Conservation (phyloP, 2,329 filamentous ascomycete genomes). For the Trichophyton mentagrophytes region DNA sequence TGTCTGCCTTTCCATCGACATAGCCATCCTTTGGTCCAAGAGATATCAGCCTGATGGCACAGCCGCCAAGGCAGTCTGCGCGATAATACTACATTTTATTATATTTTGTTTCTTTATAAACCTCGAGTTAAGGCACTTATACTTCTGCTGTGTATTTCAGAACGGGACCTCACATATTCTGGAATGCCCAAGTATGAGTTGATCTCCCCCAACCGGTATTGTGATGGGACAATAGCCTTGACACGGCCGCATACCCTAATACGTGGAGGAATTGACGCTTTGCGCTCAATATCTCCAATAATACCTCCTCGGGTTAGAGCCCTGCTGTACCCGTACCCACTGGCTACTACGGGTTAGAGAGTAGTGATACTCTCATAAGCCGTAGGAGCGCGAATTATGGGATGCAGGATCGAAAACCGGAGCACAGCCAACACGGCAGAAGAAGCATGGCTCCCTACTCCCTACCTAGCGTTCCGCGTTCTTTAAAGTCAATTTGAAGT, state of each 20-base stretch:
- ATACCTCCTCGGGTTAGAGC: not conserved
- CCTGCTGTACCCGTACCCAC: not conserved
- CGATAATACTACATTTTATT: too few relatives aligned
- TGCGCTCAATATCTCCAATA: too few relatives aligned
- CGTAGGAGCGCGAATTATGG: not conserved
- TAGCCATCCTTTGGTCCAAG: not conserved
- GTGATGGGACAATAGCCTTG: not conserved
- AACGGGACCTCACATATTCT: not conserved
- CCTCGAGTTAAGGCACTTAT: not conserved
- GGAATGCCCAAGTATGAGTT: not conserved
- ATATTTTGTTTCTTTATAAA: not conserved
- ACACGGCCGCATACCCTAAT: not conserved
- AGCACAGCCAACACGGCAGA: not conserved
- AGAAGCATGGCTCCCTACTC: not conserved
- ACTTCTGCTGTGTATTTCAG: not conserved
- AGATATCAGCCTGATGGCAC: not conserved
- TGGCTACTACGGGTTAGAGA: not conserved
- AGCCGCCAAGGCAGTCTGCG: not conserved
- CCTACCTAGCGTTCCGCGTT: not conserved
- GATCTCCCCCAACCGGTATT: not conserved
- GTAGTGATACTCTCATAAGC: not conserved
- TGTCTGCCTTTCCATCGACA: too few relatives aligned
- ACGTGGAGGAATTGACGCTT: not conserved
- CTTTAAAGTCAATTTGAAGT: not conserved
- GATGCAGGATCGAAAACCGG: not conserved